Evolutionary conservation across 2,329 filamentous ascomycete species (phyloP).

Genomic region (Pseudopyricularia cyperi): DNA sequence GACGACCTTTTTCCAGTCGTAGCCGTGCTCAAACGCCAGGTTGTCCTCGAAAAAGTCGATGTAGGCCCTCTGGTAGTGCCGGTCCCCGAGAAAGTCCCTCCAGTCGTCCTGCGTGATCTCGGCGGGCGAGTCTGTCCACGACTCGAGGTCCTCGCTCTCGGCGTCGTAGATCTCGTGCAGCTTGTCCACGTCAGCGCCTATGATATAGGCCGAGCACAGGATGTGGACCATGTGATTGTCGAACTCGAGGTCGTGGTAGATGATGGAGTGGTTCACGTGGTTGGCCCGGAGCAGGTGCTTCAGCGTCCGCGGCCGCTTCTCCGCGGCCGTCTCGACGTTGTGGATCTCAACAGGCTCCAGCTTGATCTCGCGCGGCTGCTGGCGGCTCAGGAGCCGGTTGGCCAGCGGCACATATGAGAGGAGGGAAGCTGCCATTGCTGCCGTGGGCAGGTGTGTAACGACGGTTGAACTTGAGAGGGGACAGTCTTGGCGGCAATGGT

Average conservation of each 20-base stretch:
- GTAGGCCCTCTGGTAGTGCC: slow-evolving; percentile 75
- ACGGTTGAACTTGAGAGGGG: not conserved
- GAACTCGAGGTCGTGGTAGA: slow-evolving; percentile 62
- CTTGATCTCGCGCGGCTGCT: slow-evolving; percentile 26
- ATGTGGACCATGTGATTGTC: slow-evolving; percentile 79
- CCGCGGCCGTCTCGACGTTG: slow-evolving; percentile 65
- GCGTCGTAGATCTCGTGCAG: slow-evolving; percentile 71
- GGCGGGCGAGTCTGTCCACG: slow-evolving; percentile 72
- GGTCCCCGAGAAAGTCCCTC: slow-evolving; percentile 70
- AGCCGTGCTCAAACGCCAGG: slow-evolving; percentile 55
- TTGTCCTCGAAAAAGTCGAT: slow-evolving; percentile 95
- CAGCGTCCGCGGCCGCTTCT: slow-evolving; percentile 68
- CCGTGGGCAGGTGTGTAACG: not conserved
- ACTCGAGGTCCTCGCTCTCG: slow-evolving; percentile 57
- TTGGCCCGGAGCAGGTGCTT: slow-evolving; percentile 89
- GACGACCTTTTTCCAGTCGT: slow-evolving; percentile 73
- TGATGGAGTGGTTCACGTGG: slow-evolving; percentile 76
- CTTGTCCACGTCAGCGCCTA: slow-evolving; percentile 62
- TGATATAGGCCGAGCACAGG: slow-evolving; percentile 71
- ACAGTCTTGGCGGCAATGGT: not conserved
- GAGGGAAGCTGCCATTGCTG: slow-evolving; percentile 10
- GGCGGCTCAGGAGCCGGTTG: slow-evolving; percentile 13
- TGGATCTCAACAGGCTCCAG: slow-evolving; percentile 61
- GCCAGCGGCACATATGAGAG: slow-evolving; percentile 17
- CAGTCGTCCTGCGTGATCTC: slow-evolving; percentile 79